Conservation (phyloP, 2,329 filamentous ascomycete species). For the Amauroascus verrucosus region DNA sequence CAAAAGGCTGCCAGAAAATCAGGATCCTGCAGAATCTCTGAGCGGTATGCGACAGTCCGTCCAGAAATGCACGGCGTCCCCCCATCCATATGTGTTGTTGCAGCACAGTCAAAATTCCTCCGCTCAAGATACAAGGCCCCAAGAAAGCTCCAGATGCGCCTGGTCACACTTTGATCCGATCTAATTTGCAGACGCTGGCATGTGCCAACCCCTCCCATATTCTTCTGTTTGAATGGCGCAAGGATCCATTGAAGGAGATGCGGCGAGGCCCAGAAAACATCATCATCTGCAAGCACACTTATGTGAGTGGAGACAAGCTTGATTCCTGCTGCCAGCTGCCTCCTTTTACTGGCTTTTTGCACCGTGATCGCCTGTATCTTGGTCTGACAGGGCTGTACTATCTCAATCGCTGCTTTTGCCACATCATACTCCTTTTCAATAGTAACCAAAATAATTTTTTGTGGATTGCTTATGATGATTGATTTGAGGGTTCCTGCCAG, state of each 20-base stretch:
- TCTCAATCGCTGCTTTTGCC: constrained; percentile 46
- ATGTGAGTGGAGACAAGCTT: constrained; percentile 65
- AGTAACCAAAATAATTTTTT: constrained; percentile 65
- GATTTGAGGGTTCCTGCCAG: constrained; percentile 58
- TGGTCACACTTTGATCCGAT: constrained; percentile 32
- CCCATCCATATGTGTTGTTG: constrained; percentile 78
- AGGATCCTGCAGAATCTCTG: constrained; percentile 65
- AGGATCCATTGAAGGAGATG: constrained; percentile 76
- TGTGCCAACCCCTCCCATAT: constrained; percentile 73
- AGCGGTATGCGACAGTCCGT: constrained; percentile 73
- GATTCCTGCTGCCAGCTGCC: constrained; percentile 77
- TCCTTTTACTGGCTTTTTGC: constrained; percentile 73
- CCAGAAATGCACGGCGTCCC: constrained; percentile 83
- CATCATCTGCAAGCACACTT: constrained; percentile 79
- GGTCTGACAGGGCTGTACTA: constrained; percentile 45
- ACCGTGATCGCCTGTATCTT: constrained; percentile 52
- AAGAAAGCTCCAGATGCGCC: constrained; percentile 69
- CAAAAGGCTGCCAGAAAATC: constrained; percentile 70
- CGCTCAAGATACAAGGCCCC: constrained; percentile 77
- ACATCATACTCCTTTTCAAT: constrained; percentile 60
- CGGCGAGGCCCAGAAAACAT: constrained; percentile 67
- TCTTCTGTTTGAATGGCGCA: constrained; percentile 67
- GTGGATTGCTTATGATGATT: constrained; percentile 40
- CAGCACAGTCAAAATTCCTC: constrained; percentile 83
- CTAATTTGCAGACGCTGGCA: constrained; percentile 63